Evolutionary conservation across 768 basidiomycete species (phyloP), one percentile per base, ranked within the genome.

Genomic region (Dentipellis sp.): DNA sequence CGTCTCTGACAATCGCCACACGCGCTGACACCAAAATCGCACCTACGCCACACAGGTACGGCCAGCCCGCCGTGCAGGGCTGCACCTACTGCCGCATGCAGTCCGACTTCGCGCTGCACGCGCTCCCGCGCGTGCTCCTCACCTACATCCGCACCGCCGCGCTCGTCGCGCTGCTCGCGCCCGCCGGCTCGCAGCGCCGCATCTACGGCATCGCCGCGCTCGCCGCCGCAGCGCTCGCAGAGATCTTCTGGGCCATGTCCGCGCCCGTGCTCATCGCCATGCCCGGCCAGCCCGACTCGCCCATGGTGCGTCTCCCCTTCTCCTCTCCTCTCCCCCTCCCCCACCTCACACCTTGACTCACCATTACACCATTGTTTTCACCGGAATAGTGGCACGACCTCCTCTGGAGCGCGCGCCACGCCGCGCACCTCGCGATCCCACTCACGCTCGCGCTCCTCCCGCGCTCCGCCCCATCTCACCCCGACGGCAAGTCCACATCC

Each of bases 91-190:
- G 61, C 17, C 21, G 42, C 8, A 38, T 50, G 1, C 17, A 56
- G 12, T 29, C 50, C 10, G 59, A 62, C 36, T 62, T 58, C 7
- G 59, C 56, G n/a, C 59, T 61, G 2, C 56, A 60, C 45, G 50
- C 54, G 19, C 56, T 60, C 48, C 56, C 61, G 22, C 52, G 56
- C 16, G 39, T 55, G 1, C 19, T 62, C 12, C 56, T 62, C n/a
- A 55, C 59, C 11, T 62, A 62, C 52, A 46, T 56, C 9, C 56
- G 58, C n/a, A 53, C 52, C n/a, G 54, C 56, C 8, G 50, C 51
- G 12, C 11, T 58, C 40, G 38, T 62, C n/a, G 61, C 59, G 17
- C 12, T 22, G 4, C 49, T 56, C 37, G 61, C 61, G 23, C 40
- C 56, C 5, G 51, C 48, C 34, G 61, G 61, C n/a, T 53, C 50